phyloP scores from a whole-genome alignment of 2,329 filamentous ascomycete species.

The Trichoderma polysporum region DNA sequence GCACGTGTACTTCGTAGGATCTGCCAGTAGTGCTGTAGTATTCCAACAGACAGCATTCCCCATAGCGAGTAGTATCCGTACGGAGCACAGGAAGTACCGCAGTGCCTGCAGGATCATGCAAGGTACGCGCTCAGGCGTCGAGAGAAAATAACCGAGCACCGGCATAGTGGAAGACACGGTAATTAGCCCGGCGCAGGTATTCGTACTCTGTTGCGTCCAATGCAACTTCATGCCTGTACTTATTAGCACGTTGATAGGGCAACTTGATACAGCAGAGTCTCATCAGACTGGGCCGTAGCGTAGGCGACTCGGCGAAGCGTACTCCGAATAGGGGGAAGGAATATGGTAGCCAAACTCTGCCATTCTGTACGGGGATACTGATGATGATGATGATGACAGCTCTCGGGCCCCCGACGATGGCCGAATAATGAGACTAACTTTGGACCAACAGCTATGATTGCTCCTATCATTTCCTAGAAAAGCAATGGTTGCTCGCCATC shows the following conservation, averaged over 20 bases:
- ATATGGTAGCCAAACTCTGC: not conserved
- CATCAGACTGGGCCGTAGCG: constrained; percentile 5
- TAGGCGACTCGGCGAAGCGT: not conserved
- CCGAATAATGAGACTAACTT: constrained; percentile 1
- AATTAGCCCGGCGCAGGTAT: not conserved
- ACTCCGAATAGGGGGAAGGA: not conserved
- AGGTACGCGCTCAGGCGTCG: constrained; percentile 1
- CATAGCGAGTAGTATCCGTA: not conserved
- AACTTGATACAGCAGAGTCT: not conserved
- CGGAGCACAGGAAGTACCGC: not conserved
- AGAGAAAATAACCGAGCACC: constrained; percentile 1
- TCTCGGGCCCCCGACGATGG: not conserved
- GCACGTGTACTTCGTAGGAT: constrained; percentile 4
- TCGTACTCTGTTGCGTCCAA: not conserved
- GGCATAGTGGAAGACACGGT: not conserved
- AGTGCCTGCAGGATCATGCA: constrained; percentile 5
- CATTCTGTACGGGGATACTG: not conserved
- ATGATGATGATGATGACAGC: not conserved
- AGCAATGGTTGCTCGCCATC: not conserved
- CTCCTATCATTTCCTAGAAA: not conserved
- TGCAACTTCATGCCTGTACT: not conserved
- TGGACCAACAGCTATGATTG: not conserved
- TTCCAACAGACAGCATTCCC: not conserved
- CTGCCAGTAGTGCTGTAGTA: not conserved
- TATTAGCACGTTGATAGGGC: not conserved